These are phyloP conservation scores for Alternaria conjuncta DNA, from an alignment of 2,329 filamentous ascomycete species.

Conservation along the genomic window DNA sequence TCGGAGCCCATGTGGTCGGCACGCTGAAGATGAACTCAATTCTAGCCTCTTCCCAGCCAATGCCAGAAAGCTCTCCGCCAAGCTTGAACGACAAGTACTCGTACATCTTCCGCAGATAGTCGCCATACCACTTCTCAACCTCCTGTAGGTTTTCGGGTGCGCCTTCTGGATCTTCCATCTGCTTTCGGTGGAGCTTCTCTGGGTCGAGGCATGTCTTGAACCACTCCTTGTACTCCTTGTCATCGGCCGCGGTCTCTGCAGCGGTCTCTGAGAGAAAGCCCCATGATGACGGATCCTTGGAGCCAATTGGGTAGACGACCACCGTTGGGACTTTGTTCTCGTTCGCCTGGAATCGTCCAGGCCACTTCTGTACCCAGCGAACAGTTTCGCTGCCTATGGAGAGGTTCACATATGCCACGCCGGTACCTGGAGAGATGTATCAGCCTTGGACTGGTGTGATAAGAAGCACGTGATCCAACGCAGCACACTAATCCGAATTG, in stretches of 20 bases:
- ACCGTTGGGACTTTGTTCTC: conserved; percentile 64
- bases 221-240: conserved; percentile 57
- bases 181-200: conserved; percentile 52
- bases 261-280: conserved; percentile 58
- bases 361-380: conserved; percentile 58
- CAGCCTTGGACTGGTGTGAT: background rate
- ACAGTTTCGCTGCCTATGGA: conserved; percentile 43
- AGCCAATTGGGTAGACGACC: conserved; percentile 55
- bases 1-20: conserved; percentile 63
- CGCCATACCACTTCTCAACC: conserved; percentile 57
- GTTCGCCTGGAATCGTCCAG: conserved; percentile 58
- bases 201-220: conserved; percentile 64
- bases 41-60: conserved; percentile 48
- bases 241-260: conserved; percentile 49
- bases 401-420: conserved; percentile 48
- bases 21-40: conserved; percentile 65
- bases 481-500: conserved; percentile 1
- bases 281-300: conserved; percentile 55
- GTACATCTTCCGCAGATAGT: conserved; percentile 60
- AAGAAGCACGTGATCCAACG: conserved; percentile 3
- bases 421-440: conserved; percentile 34
- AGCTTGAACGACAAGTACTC: conserved; percentile 53
- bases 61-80: conserved; percentile 45
- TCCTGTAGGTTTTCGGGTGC: conserved; percentile 52
- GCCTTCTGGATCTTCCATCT: conserved; percentile 53